phyloP scores from a whole-genome alignment of 2,329 filamentous ascomycete genomes.

The Sporothrix brunneoviolacea region DNA sequence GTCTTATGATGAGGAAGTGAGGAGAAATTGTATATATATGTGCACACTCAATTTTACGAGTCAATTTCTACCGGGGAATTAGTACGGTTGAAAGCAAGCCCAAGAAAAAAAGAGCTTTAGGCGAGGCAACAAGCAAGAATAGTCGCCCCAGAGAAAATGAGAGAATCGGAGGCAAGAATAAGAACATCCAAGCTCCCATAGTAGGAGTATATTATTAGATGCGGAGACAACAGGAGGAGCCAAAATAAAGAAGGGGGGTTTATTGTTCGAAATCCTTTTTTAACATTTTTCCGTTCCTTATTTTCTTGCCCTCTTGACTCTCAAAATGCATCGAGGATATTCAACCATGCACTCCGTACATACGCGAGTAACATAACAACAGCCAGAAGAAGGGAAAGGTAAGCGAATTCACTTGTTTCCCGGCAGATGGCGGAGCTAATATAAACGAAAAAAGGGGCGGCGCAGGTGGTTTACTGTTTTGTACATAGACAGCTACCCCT shows the following conservation, averaged over 20 bases:
- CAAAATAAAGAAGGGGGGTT: too few species aligned
- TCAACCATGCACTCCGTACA: too few species aligned
- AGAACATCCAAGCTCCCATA: neutral
- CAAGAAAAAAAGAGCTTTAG: neutral
- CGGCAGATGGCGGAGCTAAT: too few species aligned
- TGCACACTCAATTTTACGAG: neutral
- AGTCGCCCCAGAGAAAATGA: neutral
- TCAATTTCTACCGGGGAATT: slow-evolving; percentile 3
- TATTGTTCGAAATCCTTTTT: neutral
- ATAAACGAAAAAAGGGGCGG: too few species aligned
- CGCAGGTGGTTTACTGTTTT: too few species aligned
- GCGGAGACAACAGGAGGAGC: neutral
- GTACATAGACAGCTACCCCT: too few species aligned
- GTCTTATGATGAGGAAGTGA: too few species aligned
- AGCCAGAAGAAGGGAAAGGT: too few species aligned
- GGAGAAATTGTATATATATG: neutral
- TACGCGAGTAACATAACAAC: too few species aligned
- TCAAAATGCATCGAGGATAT: too few species aligned
- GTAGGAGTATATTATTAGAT: neutral
- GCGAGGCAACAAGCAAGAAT: neutral
- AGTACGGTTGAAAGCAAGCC: neutral
- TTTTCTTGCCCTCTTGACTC: neutral
- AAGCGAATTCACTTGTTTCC: too few species aligned
- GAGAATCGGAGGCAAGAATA: neutral
- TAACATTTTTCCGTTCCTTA: neutral